Percentiles rank a stretch among this genome's conserved stretches.
These are phyloP conservation scores for Aquanectria penicillioides DNA, from an alignment of 2,329 filamentous ascomycete genomes.

Conservation along the genomic window DNA sequence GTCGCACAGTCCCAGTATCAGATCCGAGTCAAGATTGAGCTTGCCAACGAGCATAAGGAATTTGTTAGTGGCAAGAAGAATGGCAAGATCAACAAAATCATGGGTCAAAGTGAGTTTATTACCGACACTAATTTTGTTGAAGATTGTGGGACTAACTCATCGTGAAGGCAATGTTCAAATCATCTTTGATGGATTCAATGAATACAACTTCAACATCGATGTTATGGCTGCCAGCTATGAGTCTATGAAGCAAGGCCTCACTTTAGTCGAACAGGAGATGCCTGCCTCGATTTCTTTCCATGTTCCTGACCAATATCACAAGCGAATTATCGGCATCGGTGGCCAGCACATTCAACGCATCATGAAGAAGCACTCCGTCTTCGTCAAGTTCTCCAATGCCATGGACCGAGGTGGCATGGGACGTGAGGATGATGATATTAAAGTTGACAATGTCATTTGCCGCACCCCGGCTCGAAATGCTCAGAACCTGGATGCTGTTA, in stretches of 20 bases:
- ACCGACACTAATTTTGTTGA: not conserved
- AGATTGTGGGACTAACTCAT: slow-evolving; percentile 31
- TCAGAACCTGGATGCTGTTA: slow-evolving; percentile 95
- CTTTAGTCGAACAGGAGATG: slow-evolving; percentile 98
- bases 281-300: slow-evolving; percentile 99
- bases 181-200: slow-evolving; percentile 98
- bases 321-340: slow-evolving; percentile 98
- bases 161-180: slow-evolving; percentile 88
- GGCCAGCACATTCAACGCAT: slow-evolving; percentile 99
- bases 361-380: slow-evolving; percentile 99
- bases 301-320: slow-evolving; percentile 98
- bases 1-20: slow-evolving; percentile 88
- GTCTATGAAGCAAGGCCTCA: slow-evolving; percentile 90
- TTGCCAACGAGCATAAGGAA: slow-evolving; percentile 99
- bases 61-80: slow-evolving; percentile 99
- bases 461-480: slow-evolving; percentile 96
- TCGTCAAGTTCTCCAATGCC: slow-evolving; percentile 99
- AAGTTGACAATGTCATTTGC: slow-evolving; percentile 99
- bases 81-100: slow-evolving; percentile 99
- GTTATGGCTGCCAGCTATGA: slow-evolving; percentile 93
- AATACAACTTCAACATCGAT: slow-evolving; percentile 99
- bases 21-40: slow-evolving; percentile 97
- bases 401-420: slow-evolving; percentile 93
- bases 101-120: slow-evolving; percentile 84
- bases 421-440: slow-evolving; percentile 97